Evolutionary conservation across 108 stramenopile genomes (phyloP).

Genomic region (Bacterosira constricta): DNA sequence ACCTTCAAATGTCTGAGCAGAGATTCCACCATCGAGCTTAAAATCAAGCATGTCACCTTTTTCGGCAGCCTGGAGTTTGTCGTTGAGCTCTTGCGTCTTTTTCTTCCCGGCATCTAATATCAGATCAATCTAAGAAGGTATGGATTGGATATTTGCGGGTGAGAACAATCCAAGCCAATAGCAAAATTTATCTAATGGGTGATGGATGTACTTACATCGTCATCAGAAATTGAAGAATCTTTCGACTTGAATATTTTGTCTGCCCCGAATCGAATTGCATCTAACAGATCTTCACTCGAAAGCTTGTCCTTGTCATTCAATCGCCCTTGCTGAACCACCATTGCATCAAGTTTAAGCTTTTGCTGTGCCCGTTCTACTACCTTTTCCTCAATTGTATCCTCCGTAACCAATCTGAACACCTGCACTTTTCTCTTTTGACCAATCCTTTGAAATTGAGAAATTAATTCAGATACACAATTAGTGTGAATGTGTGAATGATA

Average conservation of each 20-base stretch:
- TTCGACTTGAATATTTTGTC: conserved; percentile 95
- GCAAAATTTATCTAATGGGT: too few species aligned
- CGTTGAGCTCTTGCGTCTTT: conserved; percentile 89
- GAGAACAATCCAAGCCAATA: too few species aligned
- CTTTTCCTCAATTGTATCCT: conserved; percentile 98
- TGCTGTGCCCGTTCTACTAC: conserved; percentile 99
- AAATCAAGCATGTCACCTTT: conserved; percentile 96
- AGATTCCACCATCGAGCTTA: conserved; percentile 89
- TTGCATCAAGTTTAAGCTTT: conserved; percentile 99
- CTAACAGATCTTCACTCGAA: conserved; percentile 84
- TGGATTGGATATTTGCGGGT: too few species aligned
- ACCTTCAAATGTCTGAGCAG: conserved; percentile 90
- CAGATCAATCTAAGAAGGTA: conserved; percentile 56
- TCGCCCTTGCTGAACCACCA: conserved; percentile 98
- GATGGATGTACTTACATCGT: conserved; percentile 74
- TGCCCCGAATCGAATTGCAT: conserved; percentile 96
- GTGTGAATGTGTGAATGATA: too few species aligned
- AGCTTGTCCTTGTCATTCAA: conserved; percentile 91
- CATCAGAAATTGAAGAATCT: conserved; percentile 90
- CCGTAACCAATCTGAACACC: conserved; percentile 96
- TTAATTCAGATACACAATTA: background rate
- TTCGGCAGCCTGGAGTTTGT: conserved; percentile 91
- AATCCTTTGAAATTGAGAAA: conserved; percentile 43
- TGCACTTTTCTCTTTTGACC: conserved; percentile 97
- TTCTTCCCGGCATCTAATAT: conserved; percentile 92